A percentile compares a stretch with the other conserved stretches of the same genome.
These are phyloP conservation scores for Teratosphaeriaceae sp. DNA, from an alignment of 2,329 filamentous ascomycete species.

Conservation along the genomic window DNA sequence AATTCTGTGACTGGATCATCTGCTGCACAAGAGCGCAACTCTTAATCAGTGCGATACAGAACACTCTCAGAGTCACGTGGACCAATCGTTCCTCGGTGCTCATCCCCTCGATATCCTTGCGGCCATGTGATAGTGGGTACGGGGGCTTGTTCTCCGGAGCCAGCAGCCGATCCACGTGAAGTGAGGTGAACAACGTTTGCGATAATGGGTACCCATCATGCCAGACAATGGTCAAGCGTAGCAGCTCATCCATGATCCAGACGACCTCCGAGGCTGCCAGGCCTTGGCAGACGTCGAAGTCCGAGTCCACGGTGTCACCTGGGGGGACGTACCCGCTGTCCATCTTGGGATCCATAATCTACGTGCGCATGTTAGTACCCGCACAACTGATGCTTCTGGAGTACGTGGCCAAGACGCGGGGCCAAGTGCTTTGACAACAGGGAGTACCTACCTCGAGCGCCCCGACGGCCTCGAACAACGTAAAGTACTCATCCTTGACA, in stretches of 20 bases:
- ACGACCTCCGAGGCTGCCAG: constrained; percentile 59
- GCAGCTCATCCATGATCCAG: constrained; percentile 87
- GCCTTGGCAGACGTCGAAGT: constrained; percentile 30
- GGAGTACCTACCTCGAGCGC: constrained; percentile 59
- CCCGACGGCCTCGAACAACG: constrained; percentile 87
- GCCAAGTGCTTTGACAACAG: no score
- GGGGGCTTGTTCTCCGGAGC: constrained; percentile 48
- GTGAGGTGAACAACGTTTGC: constrained; percentile 87
- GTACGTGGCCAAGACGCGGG: no score
- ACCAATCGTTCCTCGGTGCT: constrained; percentile 37
- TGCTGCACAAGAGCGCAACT: constrained; percentile 72
- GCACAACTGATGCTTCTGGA: background rate
- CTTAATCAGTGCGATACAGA: constrained; percentile 79
- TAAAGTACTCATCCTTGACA: constrained; percentile 90
- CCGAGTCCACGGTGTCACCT: constrained; percentile 74
- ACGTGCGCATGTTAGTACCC: constrained; percentile 7
- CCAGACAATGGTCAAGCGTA: constrained; percentile 96
- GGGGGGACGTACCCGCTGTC: constrained; percentile 80
- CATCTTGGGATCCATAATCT: constrained; percentile 99
- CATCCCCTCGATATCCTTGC: constrained; percentile 17
- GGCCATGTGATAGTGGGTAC: constrained; percentile 36
- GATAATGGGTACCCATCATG: constrained; percentile 92
- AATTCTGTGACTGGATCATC: constrained; percentile 74
- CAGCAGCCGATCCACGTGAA: constrained; percentile 80
- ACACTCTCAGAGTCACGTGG: constrained; percentile 67